phyloP scores from a whole-genome alignment of 1,284 basidiomycete species.

The Pseudozyma sp. region DNA sequence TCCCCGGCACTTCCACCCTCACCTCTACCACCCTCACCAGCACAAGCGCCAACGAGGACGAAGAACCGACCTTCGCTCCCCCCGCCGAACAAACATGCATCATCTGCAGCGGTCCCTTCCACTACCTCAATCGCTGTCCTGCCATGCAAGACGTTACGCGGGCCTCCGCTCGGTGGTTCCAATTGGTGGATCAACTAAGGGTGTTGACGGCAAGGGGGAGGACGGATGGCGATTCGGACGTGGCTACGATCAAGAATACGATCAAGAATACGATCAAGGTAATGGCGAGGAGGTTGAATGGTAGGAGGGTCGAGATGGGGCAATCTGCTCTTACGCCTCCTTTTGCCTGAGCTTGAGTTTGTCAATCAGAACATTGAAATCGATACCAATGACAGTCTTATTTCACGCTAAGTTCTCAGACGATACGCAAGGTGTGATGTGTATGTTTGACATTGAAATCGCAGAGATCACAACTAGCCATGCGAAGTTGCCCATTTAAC shows the following conservation, averaged over 20 bases:
- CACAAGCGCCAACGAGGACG: neutral
- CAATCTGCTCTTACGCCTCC: conserved; percentile 21
- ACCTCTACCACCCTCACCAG: neutral
- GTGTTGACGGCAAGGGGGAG: conserved; percentile 21
- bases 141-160: conserved; percentile 32
- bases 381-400: no score
- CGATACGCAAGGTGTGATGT: neutral
- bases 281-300: conserved; percentile 39
- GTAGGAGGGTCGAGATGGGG: conserved; percentile 10
- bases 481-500: conserved; percentile 48
- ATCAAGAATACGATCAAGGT: conserved; percentile 43
- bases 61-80: conserved; percentile 8
- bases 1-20: neutral
- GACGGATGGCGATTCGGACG: conserved; percentile 31
- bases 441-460: neutral
- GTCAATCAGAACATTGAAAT: no score
- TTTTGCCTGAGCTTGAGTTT: no score
- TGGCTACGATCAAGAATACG: conserved; percentile 35
- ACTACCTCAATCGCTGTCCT: conserved; percentile 42
- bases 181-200: conserved; percentile 32
- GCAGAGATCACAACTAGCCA: conserved; percentile 7
- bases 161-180: conserved; percentile 36
- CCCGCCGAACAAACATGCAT: conserved; percentile 34
- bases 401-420: neutral
- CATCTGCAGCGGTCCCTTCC: conserved; percentile 44